These are phyloP conservation scores for Elaeagnus macrophylla DNA, from an alignment of 306 rosid genomes.

Conservation along the genomic window DNA sequence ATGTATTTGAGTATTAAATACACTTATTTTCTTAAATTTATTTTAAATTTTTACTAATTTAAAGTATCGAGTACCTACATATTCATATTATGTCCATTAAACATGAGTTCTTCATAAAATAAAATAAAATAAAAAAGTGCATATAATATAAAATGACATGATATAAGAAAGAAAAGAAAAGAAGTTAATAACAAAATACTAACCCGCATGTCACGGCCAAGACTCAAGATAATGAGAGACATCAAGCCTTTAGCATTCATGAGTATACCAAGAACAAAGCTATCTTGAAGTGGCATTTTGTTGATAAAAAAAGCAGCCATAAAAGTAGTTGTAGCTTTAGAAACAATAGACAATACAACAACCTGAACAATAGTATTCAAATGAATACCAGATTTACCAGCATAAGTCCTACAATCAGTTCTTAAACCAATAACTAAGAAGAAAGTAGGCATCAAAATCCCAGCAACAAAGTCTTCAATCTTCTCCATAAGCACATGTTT, in stretches of 20 bases:
- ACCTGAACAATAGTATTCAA: background rate
- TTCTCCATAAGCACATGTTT: constrained; percentile 20
- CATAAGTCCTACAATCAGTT: background rate
- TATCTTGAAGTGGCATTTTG: constrained; percentile 14
- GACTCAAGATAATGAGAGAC: constrained; percentile 12
- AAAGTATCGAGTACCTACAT: too few relatives aligned
- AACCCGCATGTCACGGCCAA: constrained; percentile 20
- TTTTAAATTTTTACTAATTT: too few relatives aligned
- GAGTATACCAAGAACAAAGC: constrained; percentile 21
- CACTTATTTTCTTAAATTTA: too few relatives aligned
- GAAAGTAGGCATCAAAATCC: constrained; percentile 24
- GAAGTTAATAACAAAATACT: background rate
- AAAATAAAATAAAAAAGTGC: too few relatives aligned
- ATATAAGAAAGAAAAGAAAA: background rate
- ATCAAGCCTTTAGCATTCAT: constrained; percentile 30
- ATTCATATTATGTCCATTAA: too few relatives aligned
- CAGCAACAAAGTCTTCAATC: constrained; percentile 24
- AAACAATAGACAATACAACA: background rate
- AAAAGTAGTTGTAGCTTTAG: constrained; percentile 13
- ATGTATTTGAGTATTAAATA: too few relatives aligned
- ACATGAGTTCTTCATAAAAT: too few relatives aligned
- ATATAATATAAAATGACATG: too few relatives aligned
- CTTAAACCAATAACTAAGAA: constrained; percentile 19
- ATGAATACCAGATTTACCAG: too few relatives aligned
- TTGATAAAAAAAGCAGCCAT: constrained; percentile 6